Conservation (phyloP, 768 basidiomycete species). For the Tremella mesenterica region DNA sequence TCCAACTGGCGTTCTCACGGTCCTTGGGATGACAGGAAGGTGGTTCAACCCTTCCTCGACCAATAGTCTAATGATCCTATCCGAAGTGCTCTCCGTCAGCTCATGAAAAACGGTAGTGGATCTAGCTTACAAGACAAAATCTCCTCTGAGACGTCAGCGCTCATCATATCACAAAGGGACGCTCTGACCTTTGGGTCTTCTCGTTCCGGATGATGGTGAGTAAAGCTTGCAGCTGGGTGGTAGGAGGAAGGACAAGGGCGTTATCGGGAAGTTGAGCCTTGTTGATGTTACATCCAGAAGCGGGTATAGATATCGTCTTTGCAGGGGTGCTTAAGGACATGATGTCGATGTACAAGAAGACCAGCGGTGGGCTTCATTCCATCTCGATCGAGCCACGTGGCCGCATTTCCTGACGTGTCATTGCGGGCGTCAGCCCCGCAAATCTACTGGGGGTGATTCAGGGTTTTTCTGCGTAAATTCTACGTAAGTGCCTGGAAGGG, state of each 20-base stretch:
- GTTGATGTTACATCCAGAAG: slow-evolving; percentile 33
- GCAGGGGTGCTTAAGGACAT: slow-evolving; percentile 20
- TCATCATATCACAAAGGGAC: neutral
- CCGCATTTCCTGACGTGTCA: neutral
- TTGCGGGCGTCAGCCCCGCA: too few species aligned
- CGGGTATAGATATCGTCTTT: slow-evolving; percentile 24
- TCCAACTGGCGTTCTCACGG: slow-evolving; percentile 51
- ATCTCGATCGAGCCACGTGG: too few species aligned
- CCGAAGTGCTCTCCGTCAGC: slow-evolving; percentile 35
- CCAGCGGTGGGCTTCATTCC: neutral
- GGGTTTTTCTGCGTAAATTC: too few species aligned
- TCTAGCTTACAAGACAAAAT: slow-evolving; percentile 67
- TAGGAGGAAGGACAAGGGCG: slow-evolving; percentile 81
- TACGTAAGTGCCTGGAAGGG: too few species aligned
- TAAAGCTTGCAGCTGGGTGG: slow-evolving; percentile 85
- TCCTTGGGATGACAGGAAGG: slow-evolving; percentile 62
- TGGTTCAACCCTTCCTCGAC: slow-evolving; percentile 65
- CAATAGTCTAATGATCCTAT: slow-evolving; percentile 64
- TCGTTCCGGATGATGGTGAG: slow-evolving; percentile 91
- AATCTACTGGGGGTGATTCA: too few species aligned
- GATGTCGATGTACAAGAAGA: too few species aligned
- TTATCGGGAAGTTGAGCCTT: slow-evolving; percentile 56
- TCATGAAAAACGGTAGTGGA: neutral
- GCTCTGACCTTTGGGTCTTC: slow-evolving; percentile 57
- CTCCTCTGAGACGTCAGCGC: slow-evolving; percentile 52